Evolutionary conservation across 306 rosid species (phyloP).

Genomic region (Glycine latifolia): DNA sequence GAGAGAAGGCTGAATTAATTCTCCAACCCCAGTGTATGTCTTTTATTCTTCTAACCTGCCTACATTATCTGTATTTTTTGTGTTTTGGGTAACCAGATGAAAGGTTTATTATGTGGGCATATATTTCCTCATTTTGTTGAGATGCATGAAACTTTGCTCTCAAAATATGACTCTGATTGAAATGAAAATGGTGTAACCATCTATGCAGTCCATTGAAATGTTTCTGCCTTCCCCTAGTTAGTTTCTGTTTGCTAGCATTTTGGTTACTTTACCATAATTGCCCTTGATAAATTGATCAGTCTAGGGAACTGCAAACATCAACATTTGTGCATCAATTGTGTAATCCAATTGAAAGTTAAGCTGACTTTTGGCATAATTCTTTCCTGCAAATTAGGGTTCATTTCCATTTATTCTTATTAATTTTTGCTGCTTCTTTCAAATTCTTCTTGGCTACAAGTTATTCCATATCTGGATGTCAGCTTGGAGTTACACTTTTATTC

Average conservation of each 20-base stretch:
- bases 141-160: conserved; percentile 8
- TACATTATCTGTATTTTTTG: conserved; percentile 18
- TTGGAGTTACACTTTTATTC: conserved; percentile 25
- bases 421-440: not conserved
- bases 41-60: conserved; percentile 41
- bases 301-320: not conserved
- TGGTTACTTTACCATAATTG: conserved; percentile 8
- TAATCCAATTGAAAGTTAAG: no score
- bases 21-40: conserved; percentile 75
- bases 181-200: conserved; percentile 13
- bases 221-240: conserved; percentile 22
- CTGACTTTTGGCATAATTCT: conserved; percentile 18
- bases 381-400: conserved; percentile 21
- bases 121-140: conserved; percentile 9
- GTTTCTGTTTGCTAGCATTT: conserved; percentile 24
- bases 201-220: not conserved
- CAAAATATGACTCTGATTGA: not conserved
- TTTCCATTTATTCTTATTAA: not conserved
- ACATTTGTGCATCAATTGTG: not conserved
- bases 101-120: conserved; percentile 6
- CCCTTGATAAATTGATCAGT: conserved; percentile 3
- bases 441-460: not conserved
- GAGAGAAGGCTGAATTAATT: conserved; percentile 74
- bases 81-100: conserved; percentile 4
- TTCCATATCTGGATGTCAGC: not conserved